Base-by-base conservation (phyloP, 2,329 filamentous ascomycete genomes). In the Fusarium lateritium region DNA sequence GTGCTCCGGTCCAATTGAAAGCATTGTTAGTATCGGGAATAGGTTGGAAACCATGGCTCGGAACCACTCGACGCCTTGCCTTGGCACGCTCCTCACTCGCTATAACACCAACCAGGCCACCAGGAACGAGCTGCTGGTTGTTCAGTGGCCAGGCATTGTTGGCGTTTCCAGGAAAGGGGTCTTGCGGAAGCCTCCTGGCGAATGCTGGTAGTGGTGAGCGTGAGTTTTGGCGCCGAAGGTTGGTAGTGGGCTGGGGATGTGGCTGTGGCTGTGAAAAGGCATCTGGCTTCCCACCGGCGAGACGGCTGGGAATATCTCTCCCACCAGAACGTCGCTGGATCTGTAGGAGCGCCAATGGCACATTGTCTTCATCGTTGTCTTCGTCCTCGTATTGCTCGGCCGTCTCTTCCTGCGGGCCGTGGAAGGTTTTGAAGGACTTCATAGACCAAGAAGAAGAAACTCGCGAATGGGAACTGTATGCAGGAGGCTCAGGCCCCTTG, bases 41-140 rank as follows among this genome's bases (percentile, higher is more conserved):
- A 9, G 64, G 65, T 11, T 68, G 64, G 34, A 68, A 68, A 13
- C 58, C 49, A n/a, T 62, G 49, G 13, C 62, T 66, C 4, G 65
- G 65, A 11, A n/a, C n/a, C 5, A 42, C 42, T 19, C 64, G 64
- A 13, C 65, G 64, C 24, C 33, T 40, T 3, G 54, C 65, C 14
- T 68, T 68, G 8, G 64, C 62, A 24, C 58, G 58, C 46, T 68
- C 65, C 21, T 68, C 58, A 4, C 28, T 64, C 13, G 65, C 65
- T 64, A 68, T 68, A 13, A 67, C 34, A 11, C 64, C 64, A 8
- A 68, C 45, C 36, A 68, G 50, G 14, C 64, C 63, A 7, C 64
- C 65, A 6, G 64, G 50, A 19, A 65, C 42, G 14, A 40, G 45
- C 17, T 55, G 64, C 14, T 56, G 65, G 19, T 61, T 45, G 5